Evolutionary conservation across 768 basidiomycete species (phyloP).

Genomic region (Mycena haematopus): DNA sequence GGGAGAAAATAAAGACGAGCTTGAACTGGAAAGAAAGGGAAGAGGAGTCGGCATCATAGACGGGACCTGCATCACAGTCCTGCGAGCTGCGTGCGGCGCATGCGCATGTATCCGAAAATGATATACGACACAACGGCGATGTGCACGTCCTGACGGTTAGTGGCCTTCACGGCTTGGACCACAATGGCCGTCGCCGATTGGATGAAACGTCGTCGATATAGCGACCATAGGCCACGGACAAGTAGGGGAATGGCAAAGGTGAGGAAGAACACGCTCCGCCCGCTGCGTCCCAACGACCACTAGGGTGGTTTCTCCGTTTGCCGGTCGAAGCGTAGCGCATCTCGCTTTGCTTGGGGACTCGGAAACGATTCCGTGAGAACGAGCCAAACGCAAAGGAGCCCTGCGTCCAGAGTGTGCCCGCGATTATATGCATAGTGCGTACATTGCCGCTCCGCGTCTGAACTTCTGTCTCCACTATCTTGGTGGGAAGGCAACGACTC

Average conservation of each 20-base stretch:
- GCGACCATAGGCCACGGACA: slow-evolving; percentile 35
- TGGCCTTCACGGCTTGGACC: slow-evolving; percentile 6
- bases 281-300: slow-evolving; percentile 13
- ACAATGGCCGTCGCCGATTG: not conserved
- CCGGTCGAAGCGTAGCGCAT: slow-evolving; percentile 23
- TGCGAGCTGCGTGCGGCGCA: slow-evolving; percentile 18
- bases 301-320: not conserved
- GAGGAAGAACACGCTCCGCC: slow-evolving; percentile 31
- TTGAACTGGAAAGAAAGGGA: no score
- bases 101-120: slow-evolving; percentile 22
- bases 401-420: slow-evolving; percentile 23
- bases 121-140: slow-evolving; percentile 31
- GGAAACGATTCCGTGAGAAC: slow-evolving; percentile 41
- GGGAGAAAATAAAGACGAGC: no score
- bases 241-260: slow-evolving; percentile 32
- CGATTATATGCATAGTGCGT: slow-evolving; percentile 33
- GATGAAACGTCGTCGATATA: slow-evolving; percentile 28
- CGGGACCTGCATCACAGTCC: not conserved
- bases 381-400: slow-evolving; percentile 32
- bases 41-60: no score
- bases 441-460: slow-evolving; percentile 33
- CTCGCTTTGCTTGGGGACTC: slow-evolving; percentile 33
- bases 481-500: slow-evolving; percentile 1
- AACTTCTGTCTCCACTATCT: slow-evolving; percentile 41
- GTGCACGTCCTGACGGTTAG: slow-evolving; percentile 40